phyloP scores from a whole-genome alignment of 202 grass and related monocot genomes.

The Carex arenaria region DNA sequence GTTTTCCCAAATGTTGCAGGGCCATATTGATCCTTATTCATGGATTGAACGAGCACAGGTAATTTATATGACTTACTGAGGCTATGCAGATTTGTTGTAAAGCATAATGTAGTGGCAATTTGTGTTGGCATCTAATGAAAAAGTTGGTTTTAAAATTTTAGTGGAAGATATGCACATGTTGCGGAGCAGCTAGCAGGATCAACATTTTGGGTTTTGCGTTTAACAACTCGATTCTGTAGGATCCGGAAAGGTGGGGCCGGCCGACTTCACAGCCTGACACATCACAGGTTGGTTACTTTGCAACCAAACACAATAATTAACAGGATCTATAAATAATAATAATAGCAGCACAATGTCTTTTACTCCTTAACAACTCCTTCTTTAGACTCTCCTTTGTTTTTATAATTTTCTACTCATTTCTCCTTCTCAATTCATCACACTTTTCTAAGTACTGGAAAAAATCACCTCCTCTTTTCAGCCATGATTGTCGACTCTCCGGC shows the following conservation, averaged over 20 bases:
- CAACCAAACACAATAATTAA: not conserved
- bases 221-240: slow-evolving; percentile 90
- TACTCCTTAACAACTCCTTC: too few species aligned
- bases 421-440: too few species aligned
- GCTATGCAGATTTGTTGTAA: not conserved
- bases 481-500: too few species aligned
- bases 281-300: slow-evolving; percentile 53
- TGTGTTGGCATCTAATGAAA: not conserved
- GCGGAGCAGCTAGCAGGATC: slow-evolving; percentile 62
- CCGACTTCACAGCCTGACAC: slow-evolving; percentile 81
- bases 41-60: slow-evolving; percentile 97
- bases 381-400: too few species aligned
- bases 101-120: not conserved
- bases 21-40: slow-evolving; percentile 82
- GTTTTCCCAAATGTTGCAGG: slow-evolving; percentile 42
- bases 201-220: slow-evolving; percentile 69
- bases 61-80: not conserved
- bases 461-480: too few species aligned
- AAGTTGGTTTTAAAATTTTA: slow-evolving; percentile 42
- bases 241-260: slow-evolving; percentile 90
- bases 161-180: slow-evolving; percentile 93
- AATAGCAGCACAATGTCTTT: not conserved
- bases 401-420: too few species aligned
- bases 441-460: too few species aligned
- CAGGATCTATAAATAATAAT: not conserved